Base-by-base conservation (phyloP, 2,329 filamentous ascomycete genomes). In the Ophiocordyceps unilateralis region DNA sequence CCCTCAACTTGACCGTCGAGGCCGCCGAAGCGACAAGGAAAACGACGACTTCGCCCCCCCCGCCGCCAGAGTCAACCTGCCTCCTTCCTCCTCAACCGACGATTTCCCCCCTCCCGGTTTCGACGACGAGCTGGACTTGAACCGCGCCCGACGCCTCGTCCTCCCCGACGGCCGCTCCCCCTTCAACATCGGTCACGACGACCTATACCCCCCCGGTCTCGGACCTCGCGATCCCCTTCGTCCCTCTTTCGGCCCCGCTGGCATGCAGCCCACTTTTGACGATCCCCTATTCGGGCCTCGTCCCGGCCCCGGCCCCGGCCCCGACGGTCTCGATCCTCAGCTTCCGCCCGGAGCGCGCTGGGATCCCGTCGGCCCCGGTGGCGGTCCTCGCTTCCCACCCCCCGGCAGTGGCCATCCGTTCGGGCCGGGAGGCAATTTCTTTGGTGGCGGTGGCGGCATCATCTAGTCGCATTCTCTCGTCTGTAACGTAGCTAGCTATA, bases 241-340 rank as follows among this genome's bases (percentile, higher is more conserved):
- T 26, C 74, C 75, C 5, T 72, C 74, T 2, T 74, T 85, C 14
- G 73, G 78, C 19, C 72, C 72, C 11, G 78, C 81, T 12, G 91
- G 91, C 1, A 98, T 98, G 91, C 84, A 95, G 60, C 91, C 91
- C 1, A 93, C 88, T 0, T 91, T 94, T 57, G 86, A 94, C 52
- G 88, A 96, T 55, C 86, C 85, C 7, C 61, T 95, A 40, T 94
- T n/a, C n/a, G n/a, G n/a, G n/a, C n/a, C n/a, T n/a, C n/a, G n/a
- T n/a, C n/a, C 94, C 56, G 72, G 71, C 6, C 81, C 20, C 7
- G 60, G 67, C 3, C 60, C 62, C 30, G 66, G 58, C 15, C 60
- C 63, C 9, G 51, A 47, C 3, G 55, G 49, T 2, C 60, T 57
- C 53, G 74, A 88, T 55, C 78, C 81, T 2, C 81, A 80, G 56